Evolutionary conservation across 306 rosid genomes (phyloP).

Genomic region (Medicago ruthenica): DNA sequence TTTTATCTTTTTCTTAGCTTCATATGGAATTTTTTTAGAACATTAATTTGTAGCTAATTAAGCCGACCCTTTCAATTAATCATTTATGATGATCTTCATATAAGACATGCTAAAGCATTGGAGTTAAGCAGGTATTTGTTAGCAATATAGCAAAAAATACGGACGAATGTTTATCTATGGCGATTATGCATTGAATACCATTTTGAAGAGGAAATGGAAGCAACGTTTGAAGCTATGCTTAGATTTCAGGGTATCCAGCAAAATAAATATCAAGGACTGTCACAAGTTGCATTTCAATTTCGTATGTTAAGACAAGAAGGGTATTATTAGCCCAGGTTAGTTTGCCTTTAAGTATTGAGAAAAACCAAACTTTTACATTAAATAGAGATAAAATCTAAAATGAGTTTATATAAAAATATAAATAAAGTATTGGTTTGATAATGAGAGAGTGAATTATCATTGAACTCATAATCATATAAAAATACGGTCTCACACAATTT

Average conservation of each 20-base stretch:
- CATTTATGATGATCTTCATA: slow-evolving; percentile 30
- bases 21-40: too few relatives aligned
- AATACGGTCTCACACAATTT: too few relatives aligned
- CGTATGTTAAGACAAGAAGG: slow-evolving; percentile 58
- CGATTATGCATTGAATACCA: slow-evolving; percentile 49
- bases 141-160: slow-evolving; percentile 10
- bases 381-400: too few relatives aligned
- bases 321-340: slow-evolving; percentile 42
- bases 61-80: not conserved
- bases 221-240: slow-evolving; percentile 22
- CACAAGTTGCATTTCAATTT: slow-evolving; percentile 50
- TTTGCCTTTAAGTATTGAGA: too few relatives aligned
- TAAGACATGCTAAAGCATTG: slow-evolving; percentile 38
- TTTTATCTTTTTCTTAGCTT: not conserved
- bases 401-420: too few relatives aligned
- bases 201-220: slow-evolving; percentile 53
- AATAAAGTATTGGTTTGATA: too few relatives aligned
- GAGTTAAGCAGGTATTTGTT: slow-evolving; percentile 35
- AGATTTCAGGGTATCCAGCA: not conserved
- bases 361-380: too few relatives aligned
- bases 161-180: slow-evolving; percentile 35
- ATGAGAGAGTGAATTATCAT: too few relatives aligned
- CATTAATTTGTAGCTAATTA: not conserved
- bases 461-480: too few relatives aligned
- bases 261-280: slow-evolving; percentile 21